These are phyloP conservation scores for Nidularia sp. DNA, from an alignment of 768 basidiomycete genomes.

Conservation along the genomic window DNA sequence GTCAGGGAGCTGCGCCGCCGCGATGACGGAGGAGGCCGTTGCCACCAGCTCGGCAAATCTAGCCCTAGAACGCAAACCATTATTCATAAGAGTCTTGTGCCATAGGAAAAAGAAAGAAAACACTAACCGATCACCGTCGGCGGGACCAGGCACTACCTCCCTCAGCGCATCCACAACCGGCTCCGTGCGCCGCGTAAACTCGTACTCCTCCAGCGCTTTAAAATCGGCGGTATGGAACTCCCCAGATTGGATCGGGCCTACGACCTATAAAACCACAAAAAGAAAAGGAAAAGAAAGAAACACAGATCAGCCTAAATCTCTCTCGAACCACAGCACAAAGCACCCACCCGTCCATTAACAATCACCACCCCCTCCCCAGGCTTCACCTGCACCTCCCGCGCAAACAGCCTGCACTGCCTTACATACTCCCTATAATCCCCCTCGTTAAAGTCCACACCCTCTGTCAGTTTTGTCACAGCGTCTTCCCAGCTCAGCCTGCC, in stretches of 20 bases:
- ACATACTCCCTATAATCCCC: slow-evolving; percentile 38
- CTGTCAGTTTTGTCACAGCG: slow-evolving; percentile 25
- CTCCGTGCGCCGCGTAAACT: slow-evolving; percentile 64
- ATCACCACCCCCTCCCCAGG: slow-evolving; percentile 64
- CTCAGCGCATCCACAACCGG: slow-evolving; percentile 67
- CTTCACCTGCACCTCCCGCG: slow-evolving; percentile 50
- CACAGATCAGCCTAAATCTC: too few relatives aligned
- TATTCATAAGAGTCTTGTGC: neutral
- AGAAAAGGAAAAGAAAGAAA: slow-evolving; percentile 3
- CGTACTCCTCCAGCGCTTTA: slow-evolving; percentile 64
- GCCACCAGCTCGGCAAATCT: slow-evolving; percentile 58
- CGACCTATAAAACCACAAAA: slow-evolving; percentile 41
- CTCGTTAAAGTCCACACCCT: slow-evolving; percentile 28
- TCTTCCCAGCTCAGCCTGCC: slow-evolving; percentile 27
- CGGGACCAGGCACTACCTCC: slow-evolving; percentile 37
- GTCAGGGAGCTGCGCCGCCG: slow-evolving; percentile 67
- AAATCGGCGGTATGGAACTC: slow-evolving; percentile 75
- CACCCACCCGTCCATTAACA: slow-evolving; percentile 80
- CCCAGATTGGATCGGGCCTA: slow-evolving; percentile 63
- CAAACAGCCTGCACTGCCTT: slow-evolving; percentile 40
- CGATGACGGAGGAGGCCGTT: slow-evolving; percentile 67
- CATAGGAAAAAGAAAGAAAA: neutral
- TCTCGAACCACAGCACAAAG: neutral
- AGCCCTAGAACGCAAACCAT: slow-evolving; percentile 30
- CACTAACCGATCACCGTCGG: slow-evolving; percentile 38